Base-by-base conservation (phyloP, 176 grass and related monocot species). In the Rhynchospora breviuscula region DNA sequence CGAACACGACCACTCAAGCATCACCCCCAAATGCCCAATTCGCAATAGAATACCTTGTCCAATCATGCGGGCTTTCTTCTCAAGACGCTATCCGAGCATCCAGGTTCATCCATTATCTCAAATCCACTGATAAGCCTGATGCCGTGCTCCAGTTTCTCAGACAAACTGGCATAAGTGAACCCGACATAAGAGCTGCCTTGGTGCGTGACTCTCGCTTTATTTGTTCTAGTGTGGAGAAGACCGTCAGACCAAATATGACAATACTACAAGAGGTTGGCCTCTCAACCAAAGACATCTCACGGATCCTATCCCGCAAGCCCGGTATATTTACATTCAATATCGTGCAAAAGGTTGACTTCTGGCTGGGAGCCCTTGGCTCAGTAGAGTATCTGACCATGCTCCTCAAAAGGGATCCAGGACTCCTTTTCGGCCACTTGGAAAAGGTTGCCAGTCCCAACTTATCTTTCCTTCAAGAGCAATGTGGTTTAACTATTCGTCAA, bases 31-130 rank as follows among this genome's bases (percentile, higher is more conserved):
- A 40, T 40, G 35, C 72, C 7, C 69, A 67, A 0, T 80, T 67
- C 45, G 26, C 76, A 10, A 21, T 56, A 6, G 40, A 86, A 22
- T 86, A 86, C 44, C 84, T 86, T 19, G 56, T 80, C 23, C 59
- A 53, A 14, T 45, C 59, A 7, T 79, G 73, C 7, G 57, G 74
- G n/a, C 43, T 86, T 15, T 21, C 76, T 13, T 43, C 62, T 15
- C 61, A 65, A 2, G 29, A 26, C 8, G 84, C 84, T 5, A 19
- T 65, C 15, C 14, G 78, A 19, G 84, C 61, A 40, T 66, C 84
- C 2, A 69, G 40, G 18, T 10, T 0, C 2, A 23, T 80, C 8
- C 63, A 71, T 0, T 74, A 69, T 57, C 75, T 86, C 46, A 64
- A 35, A 23, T 80, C 84, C 46, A 26, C 61, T 19, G 7, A 78